Percentiles rank a stretch among this genome's conserved stretches.
Evolutionary conservation across 1,139 yeast genomes (phyloP).

Genomic region (Arxiozyma telluris): DNA sequence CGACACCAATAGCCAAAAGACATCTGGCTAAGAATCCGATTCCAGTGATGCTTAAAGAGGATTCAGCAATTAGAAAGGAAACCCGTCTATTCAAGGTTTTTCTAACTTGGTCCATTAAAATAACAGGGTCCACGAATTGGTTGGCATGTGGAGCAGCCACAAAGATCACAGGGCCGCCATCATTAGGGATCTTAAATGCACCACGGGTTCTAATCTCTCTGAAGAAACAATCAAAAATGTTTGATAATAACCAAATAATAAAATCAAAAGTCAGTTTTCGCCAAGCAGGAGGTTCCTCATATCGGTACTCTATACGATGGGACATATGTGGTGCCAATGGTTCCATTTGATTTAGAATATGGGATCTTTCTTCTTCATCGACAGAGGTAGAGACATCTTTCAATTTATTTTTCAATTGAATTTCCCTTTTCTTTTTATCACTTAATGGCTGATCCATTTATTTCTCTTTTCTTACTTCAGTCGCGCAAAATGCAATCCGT

Average conservation of each 20-base stretch:
- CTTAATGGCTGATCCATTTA: conserved; percentile 22
- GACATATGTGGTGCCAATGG: background rate
- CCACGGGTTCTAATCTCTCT: conserved; percentile 64
- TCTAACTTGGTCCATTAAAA: conserved; percentile 49
- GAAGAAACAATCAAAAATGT: conserved; percentile 37
- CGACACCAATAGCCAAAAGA: conserved; percentile 63
- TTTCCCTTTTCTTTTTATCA: conserved; percentile 1
- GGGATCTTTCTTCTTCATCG: background rate
- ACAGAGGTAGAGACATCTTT: background rate
- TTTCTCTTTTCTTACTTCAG: conserved; percentile 1
- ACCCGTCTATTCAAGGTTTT: conserved; percentile 35
- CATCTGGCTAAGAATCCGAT: conserved; percentile 51
- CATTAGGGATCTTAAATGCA: conserved; percentile 51
- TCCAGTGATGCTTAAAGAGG: conserved; percentile 44
- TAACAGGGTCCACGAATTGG: conserved; percentile 66
- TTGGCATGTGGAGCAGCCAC: conserved; percentile 81
- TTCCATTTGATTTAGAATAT: background rate
- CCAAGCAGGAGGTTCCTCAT: conserved; percentile 8
- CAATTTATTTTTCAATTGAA: background rate
- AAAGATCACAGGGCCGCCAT: conserved; percentile 49
- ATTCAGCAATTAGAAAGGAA: conserved; percentile 52
- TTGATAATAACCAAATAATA: conserved; percentile 7
- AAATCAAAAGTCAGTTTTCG: conserved; percentile 10
- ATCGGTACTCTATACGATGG: background rate
- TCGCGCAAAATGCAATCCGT: no score